Base-by-base conservation (phyloP, 441 rosid genomes). In the Rhodomyrtus psidioides region DNA sequence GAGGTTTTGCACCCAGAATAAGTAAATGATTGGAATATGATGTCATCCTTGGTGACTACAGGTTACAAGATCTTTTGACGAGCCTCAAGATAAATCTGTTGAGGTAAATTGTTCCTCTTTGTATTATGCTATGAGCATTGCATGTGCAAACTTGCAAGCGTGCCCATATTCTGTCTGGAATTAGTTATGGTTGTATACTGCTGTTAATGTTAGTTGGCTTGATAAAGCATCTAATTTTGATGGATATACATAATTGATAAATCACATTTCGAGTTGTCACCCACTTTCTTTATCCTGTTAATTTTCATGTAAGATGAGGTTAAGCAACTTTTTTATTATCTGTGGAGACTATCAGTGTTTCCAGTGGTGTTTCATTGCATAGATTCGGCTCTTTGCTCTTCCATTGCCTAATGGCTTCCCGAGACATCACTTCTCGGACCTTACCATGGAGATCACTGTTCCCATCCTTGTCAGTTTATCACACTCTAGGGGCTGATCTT, bases 11-110 rank as follows among this genome's bases (percentile, higher is more conserved):
- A 21, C 28, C 8, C 56, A 86, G 10, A 46, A 28, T 74, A 34
- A 26, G 17, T 87, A n/a, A 12, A 17, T 59, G 44, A 76, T 23
- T 42, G 84, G 62, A 82, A 86, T 30, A 59, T 86, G 84, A 54
- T 82, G 65, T 12, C 62, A 65, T 89, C 27, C 86, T 89, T 59
- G 87, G 83, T 87, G 89, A 81, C 84, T 55, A 62, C 88, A 95
- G 96, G 92, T 91, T 89, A 30, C 92, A 28, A 94, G 85, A 87
- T 83, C 91, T 55, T 90, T 89, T 82, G 82, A 87, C 82, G 95
- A 92, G 81, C 81, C 92, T 86, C 93, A 90, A 86, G 96, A 95
- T 44, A 94, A 89, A 88, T 81, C 90, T 84, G 62, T 83, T 1
- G 95, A 95, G 96, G 98, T 95, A 89, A 88, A 88, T 42, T 88